phyloP scores from a whole-genome alignment of 192 early-diverging fungal species.

The Allomyces arbusculus region DNA sequence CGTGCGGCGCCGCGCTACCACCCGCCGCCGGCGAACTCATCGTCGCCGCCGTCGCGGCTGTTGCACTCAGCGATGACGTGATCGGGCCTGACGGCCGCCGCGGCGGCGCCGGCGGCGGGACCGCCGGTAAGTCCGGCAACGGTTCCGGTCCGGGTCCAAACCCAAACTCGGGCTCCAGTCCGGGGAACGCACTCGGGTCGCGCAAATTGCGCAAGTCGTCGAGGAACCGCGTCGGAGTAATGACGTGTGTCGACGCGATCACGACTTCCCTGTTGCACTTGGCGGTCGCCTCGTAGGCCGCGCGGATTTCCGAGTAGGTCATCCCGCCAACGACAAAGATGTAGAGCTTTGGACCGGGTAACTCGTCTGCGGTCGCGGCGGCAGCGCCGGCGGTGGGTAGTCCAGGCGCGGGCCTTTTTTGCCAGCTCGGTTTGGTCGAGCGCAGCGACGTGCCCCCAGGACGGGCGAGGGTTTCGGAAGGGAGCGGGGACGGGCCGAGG shows the following conservation, averaged over 20 bases:
- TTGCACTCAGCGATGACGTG: too few species aligned
- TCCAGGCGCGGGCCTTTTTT: not conserved
- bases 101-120: not conserved
- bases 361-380: too few species aligned
- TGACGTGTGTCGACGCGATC: conserved; percentile 7
- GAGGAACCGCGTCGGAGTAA: not conserved
- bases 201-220: not conserved
- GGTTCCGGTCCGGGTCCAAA: not conserved
- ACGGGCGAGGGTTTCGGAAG: too few species aligned
- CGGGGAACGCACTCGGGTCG: not conserved
- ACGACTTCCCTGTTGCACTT: conserved; percentile 17
- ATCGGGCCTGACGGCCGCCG: not conserved
- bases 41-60: too few species aligned
- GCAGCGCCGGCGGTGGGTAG: too few species aligned
- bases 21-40: too few species aligned
- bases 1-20: not conserved
- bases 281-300: conserved; percentile 14
- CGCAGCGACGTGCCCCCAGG: not conserved
- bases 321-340: conserved; percentile 23
- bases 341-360: too few species aligned
- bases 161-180: conserved; percentile 1
- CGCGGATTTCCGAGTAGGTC: conserved; percentile 22
- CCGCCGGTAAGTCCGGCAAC: not conserved
- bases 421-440: not conserved
- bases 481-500: too few species aligned